These are phyloP conservation scores for Lactifluus pinguis DNA, from an alignment of 768 basidiomycete species.

Conservation along the genomic window DNA sequence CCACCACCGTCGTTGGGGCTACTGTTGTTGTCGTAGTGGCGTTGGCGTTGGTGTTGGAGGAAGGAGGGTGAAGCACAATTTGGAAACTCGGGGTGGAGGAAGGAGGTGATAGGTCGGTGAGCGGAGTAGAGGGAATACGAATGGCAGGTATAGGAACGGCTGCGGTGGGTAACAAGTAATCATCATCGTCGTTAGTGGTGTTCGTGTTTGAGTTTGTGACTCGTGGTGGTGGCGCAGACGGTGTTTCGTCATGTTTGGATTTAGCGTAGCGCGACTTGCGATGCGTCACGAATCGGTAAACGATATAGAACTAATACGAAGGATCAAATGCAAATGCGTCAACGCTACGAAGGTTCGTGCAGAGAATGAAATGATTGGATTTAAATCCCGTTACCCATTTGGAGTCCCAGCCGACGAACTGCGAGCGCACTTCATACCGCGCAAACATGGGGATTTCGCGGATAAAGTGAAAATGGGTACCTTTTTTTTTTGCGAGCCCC, in stretches of 20 bases:
- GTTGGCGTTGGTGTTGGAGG: neutral
- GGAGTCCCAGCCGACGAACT: constrained; percentile 57
- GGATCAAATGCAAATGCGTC: neutral
- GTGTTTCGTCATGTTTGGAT: constrained; percentile 20
- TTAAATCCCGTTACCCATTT: constrained; percentile 55
- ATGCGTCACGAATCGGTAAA: constrained; percentile 55
- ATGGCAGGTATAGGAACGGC: constrained; percentile 4
- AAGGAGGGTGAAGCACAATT: neutral
- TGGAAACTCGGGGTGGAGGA: neutral
- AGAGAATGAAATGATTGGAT: neutral
- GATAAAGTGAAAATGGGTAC: constrained; percentile 59
- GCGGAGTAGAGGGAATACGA: neutral
- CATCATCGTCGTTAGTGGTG: too few relatives aligned
- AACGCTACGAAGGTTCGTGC: neutral
- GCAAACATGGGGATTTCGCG: constrained; percentile 59
- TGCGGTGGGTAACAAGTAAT: too few relatives aligned
- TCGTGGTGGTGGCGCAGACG: constrained; percentile 23
- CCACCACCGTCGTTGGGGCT: neutral
- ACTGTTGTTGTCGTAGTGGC: neutral
- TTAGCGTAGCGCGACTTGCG: constrained; percentile 25
- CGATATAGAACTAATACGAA: constrained; percentile 43
- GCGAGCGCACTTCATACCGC: constrained; percentile 51
- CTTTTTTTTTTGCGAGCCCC: constrained; percentile 25
- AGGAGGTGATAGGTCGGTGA: constrained; percentile 7
- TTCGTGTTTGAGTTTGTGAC: neutral